Percentiles rank a stretch among this genome's conserved stretches.
phyloP scores from a whole-genome alignment of 164 flowering plant species.

The Magnolia officinalis region DNA sequence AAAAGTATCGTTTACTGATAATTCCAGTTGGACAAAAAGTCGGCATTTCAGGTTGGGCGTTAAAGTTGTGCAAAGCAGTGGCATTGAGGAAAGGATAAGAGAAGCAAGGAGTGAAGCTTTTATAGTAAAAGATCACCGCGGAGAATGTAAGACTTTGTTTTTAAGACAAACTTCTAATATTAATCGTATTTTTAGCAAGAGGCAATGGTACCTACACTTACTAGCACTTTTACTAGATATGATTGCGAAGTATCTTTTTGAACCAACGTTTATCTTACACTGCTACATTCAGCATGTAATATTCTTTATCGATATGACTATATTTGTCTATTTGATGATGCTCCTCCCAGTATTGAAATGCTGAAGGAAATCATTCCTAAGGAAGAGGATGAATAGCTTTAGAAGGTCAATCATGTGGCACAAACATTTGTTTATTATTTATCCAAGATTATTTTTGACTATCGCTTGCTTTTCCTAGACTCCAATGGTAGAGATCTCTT shows the following conservation, averaged over 20 bases:
- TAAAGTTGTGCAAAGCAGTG: constrained; percentile 19
- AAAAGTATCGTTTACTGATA: constrained; percentile 51
- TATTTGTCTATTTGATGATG: too few species aligned
- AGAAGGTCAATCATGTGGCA: background rate
- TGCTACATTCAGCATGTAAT: background rate
- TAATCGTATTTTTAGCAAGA: background rate
- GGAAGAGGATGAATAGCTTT: background rate
- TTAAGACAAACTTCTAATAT: constrained; percentile 28
- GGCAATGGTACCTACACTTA: background rate
- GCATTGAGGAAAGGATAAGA: constrained; percentile 27
- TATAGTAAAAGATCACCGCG: constrained; percentile 62
- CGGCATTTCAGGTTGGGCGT: constrained; percentile 54
- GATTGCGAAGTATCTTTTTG: background rate
- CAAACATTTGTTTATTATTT: too few species aligned
- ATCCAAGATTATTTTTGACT: too few species aligned
- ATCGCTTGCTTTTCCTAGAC: too few species aligned
- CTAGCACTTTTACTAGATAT: background rate
- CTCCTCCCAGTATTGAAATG: too few species aligned
- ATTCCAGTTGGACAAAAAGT: constrained; percentile 56
- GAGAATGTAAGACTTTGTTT: constrained; percentile 49
- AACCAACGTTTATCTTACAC: background rate
- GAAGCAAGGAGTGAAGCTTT: constrained; percentile 60
- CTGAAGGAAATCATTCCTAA: background rate
- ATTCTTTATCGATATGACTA: too few species aligned
- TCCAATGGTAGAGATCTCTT: too few species aligned